Conservation (phyloP, 1,139 yeast genomes). For the Meyerozyma athensensis region DNA sequence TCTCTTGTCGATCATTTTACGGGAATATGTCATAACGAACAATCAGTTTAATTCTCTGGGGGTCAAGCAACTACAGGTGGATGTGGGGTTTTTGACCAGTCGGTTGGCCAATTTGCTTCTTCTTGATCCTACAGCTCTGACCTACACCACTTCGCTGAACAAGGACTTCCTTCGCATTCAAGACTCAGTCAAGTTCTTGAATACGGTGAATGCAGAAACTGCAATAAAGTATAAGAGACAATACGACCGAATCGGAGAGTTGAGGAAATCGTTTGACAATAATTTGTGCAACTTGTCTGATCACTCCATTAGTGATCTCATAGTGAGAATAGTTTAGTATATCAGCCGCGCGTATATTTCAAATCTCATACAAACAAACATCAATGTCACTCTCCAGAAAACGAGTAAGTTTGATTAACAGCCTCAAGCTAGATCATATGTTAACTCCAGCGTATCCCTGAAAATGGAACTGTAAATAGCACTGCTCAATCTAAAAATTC, state of each 20-base stretch:
- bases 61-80: slow-evolving; percentile 50
- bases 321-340: slow-evolving; percentile 24
- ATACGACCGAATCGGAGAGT: slow-evolving; percentile 14
- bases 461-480: background rate
- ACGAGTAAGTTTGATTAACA: slow-evolving; percentile 27
- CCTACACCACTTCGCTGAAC: slow-evolving; percentile 24
- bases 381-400: slow-evolving; percentile 36
- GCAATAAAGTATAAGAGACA: slow-evolving; percentile 16
- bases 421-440: background rate
- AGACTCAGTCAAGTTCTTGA: slow-evolving; percentile 41
- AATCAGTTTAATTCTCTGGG: slow-evolving; percentile 59
- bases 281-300: slow-evolving; percentile 26
- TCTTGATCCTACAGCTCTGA: slow-evolving; percentile 10
- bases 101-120: slow-evolving; percentile 25
- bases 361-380: slow-evolving; percentile 2
- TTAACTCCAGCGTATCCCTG: background rate
- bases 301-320: slow-evolving; percentile 28
- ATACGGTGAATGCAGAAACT: slow-evolving; percentile 18
- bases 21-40: slow-evolving; percentile 57
- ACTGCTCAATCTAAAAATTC: background rate
- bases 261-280: slow-evolving; percentile 22
- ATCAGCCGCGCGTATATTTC: slow-evolving; percentile 5
- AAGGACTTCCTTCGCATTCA: slow-evolving; percentile 24
- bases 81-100: slow-evolving; percentile 44
- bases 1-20: slow-evolving; percentile 44